Evolutionary conservation across 805 yeast species (phyloP).

Genomic region (Henningerozyma blattae): DNA sequence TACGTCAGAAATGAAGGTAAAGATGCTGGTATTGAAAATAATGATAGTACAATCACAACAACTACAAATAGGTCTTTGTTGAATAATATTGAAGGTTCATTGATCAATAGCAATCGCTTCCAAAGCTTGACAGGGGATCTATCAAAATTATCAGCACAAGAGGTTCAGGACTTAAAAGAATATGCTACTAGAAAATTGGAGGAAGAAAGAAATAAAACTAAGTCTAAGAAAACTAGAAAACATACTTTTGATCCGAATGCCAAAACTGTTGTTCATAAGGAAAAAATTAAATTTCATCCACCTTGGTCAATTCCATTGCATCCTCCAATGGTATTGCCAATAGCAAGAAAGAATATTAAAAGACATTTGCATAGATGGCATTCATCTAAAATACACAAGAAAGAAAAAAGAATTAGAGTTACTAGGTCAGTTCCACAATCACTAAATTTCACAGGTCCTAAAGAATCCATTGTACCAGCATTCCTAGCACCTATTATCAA

Average conservation of each 20-base stretch:
- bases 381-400: constrained; percentile 1
- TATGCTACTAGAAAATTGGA: not conserved
- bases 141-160: not conserved
- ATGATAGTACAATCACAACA: not conserved
- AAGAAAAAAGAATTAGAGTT: constrained; percentile 1
- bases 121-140: not conserved
- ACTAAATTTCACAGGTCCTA: constrained; percentile 6
- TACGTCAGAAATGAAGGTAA: constrained; percentile 6
- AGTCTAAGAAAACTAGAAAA: constrained; percentile 1
- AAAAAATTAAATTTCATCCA: constrained; percentile 22
- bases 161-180: not conserved
- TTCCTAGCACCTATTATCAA: constrained; percentile 21
- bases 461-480: constrained; percentile 15
- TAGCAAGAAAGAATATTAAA: constrained; percentile 17
- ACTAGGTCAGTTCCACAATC: constrained; percentile 2
- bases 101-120: constrained; percentile 6
- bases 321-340: constrained; percentile 23
- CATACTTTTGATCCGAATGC: constrained; percentile 6
- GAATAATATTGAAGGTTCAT: constrained; percentile 15
- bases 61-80: constrained; percentile 2
- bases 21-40: constrained; percentile 1
- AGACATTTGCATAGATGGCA: not conserved
- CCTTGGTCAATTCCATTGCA: constrained; percentile 23
- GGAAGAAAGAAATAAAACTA: not conserved
- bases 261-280: constrained; percentile 20